These are phyloP conservation scores for Malus fusca DNA, from an alignment of 306 rosid genomes.

Conservation along the genomic window DNA sequence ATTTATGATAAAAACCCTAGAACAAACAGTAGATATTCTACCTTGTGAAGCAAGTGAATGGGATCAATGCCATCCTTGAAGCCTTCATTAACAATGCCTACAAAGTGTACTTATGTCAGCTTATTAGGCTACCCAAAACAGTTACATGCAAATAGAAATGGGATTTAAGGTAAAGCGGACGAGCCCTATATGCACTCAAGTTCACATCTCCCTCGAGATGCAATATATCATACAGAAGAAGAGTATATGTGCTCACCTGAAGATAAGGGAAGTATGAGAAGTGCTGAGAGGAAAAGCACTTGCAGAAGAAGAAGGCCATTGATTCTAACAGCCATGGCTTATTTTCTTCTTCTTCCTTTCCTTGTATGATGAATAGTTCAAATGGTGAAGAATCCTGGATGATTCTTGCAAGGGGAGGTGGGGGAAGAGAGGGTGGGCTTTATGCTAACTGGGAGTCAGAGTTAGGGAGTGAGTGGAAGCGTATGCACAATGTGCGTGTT, in stretches of 20 bases:
- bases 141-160: not conserved
- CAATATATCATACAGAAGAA: too few relatives aligned
- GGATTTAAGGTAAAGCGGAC: not conserved
- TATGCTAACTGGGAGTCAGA: not conserved
- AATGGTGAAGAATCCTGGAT: not conserved
- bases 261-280: slow-evolving; percentile 40
- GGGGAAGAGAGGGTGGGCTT: slow-evolving; percentile 15
- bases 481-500: slow-evolving; percentile 13
- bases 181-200: not conserved
- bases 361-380: not conserved
- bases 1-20: not conserved
- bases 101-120: not conserved
- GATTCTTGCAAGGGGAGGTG: slow-evolving; percentile 19
- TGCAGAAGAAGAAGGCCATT: slow-evolving; percentile 22
- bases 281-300: slow-evolving; percentile 26
- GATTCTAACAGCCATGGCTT: slow-evolving; percentile 45
- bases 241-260: slow-evolving; percentile 32
- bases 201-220: too few relatives aligned
- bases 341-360: not conserved
- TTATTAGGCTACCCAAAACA: not conserved
- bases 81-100: slow-evolving; percentile 43
- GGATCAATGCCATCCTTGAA: slow-evolving; percentile 43
- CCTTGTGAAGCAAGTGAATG: slow-evolving; percentile 39
- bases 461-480: not conserved
- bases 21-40: slow-evolving; percentile 1